These are phyloP conservation scores for Jaapia argillacea DNA, from an alignment of 768 basidiomycete genomes.

Conservation along the genomic window DNA sequence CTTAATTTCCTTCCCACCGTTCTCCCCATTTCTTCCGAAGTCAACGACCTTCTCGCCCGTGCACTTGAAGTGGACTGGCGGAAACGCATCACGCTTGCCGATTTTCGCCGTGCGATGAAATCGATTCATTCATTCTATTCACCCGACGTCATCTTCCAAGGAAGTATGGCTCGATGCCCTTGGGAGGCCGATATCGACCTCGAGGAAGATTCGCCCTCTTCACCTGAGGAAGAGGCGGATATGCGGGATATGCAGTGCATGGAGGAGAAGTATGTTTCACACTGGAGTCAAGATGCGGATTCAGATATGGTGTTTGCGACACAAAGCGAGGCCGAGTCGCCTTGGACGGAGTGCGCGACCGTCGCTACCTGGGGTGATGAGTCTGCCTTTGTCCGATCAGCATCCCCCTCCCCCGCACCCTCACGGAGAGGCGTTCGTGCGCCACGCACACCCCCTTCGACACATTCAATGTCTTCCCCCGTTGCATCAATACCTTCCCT, in stretches of 20 bases:
- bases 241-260: conserved; percentile 23
- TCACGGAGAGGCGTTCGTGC: not conserved
- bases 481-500: conserved; percentile 31
- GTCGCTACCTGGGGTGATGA: not conserved
- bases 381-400: not conserved
- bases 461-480: conserved; percentile 23
- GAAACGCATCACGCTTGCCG: conserved; percentile 23
- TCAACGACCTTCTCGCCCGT: conserved; percentile 22
- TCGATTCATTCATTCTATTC: conserved; percentile 59
- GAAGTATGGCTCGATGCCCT: conserved; percentile 67
- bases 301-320: conserved; percentile 20
- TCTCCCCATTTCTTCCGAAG: conserved; percentile 26
- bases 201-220: conserved; percentile 40
- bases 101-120: conserved; percentile 48
- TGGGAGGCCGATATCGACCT: conserved; percentile 67
- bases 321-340: not conserved
- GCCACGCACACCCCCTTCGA: conserved; percentile 33
- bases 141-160: conserved; percentile 68
- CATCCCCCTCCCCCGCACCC: not conserved
- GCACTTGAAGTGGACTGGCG: conserved; percentile 25
- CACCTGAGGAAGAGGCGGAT: conserved; percentile 20
- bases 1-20: conserved; percentile 64
- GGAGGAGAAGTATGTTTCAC: not conserved
- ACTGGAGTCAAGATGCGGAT: conserved; percentile 9
- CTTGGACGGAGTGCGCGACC: not conserved